phyloP scores from a whole-genome alignment of 805 yeast species.

The Yarrowia keelungensis region DNA sequence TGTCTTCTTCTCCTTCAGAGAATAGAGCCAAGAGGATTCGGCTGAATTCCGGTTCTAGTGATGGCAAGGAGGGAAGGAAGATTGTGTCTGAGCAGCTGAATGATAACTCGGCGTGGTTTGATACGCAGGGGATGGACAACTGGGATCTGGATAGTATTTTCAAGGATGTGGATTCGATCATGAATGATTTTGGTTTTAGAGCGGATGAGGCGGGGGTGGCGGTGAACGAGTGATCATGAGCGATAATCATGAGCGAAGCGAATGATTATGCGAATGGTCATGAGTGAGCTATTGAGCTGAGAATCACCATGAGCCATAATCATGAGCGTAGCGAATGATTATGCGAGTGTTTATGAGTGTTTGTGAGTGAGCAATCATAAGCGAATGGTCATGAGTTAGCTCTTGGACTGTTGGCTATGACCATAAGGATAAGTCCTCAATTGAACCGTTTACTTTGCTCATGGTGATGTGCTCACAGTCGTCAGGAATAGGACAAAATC shows the following conservation, averaged over 20 bases:
- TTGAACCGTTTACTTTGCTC: too few relatives aligned
- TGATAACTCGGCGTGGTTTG: constrained; percentile 33
- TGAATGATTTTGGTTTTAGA: constrained; percentile 88
- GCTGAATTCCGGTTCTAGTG: constrained; percentile 16
- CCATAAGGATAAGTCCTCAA: too few relatives aligned
- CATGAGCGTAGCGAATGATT: too few relatives aligned
- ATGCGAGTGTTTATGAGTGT: too few relatives aligned
- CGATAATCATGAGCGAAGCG: background rate
- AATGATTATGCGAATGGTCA: too few relatives aligned
- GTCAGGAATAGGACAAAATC: too few relatives aligned
- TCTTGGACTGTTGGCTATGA: too few relatives aligned
- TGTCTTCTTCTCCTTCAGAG: constrained; percentile 17
- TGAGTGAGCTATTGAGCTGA: too few relatives aligned
- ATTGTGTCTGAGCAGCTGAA: constrained; percentile 8
- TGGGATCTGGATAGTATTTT: constrained; percentile 63
- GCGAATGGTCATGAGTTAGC: too few relatives aligned
- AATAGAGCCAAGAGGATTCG: constrained; percentile 30
- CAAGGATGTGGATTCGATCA: constrained; percentile 84
- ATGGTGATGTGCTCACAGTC: too few relatives aligned
- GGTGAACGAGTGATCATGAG: background rate
- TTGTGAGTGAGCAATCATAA: too few relatives aligned
- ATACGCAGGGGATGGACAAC: constrained; percentile 36
- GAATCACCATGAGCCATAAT: too few relatives aligned
- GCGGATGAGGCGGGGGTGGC: constrained; percentile 35
- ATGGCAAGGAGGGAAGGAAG: constrained; percentile 3